Percentiles rank a stretch among this genome's conserved stretches.
Conservation (phyloP, 2,329 filamentous ascomycete genomes). For the Penicillium sp. region DNA sequence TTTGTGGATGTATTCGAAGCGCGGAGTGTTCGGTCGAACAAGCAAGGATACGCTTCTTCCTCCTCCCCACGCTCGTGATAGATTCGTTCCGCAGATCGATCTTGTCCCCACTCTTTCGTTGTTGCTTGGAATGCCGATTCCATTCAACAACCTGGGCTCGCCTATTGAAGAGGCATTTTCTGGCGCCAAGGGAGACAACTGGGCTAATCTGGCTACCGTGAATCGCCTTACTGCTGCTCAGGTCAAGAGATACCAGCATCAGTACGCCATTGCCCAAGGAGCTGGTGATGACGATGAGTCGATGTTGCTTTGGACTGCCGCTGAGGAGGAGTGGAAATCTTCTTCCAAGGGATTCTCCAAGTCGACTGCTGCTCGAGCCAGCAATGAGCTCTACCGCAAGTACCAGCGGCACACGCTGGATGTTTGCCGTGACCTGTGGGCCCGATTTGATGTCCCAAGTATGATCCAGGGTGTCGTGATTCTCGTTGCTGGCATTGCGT, state of each 20-base stretch:
- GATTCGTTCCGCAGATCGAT: constrained; percentile 81
- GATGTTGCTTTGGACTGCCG: constrained; percentile 60
- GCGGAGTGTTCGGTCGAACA: constrained; percentile 77
- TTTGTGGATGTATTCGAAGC: constrained; percentile 97
- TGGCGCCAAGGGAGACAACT: constrained; percentile 67
- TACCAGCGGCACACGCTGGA: constrained; percentile 79
- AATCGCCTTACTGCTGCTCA: constrained; percentile 78
- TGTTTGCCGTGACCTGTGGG: constrained; percentile 84
- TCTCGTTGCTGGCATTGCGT: constrained; percentile 65
- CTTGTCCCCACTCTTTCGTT: constrained; percentile 89
- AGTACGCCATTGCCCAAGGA: constrained; percentile 74
- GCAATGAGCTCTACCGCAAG: constrained; percentile 61
- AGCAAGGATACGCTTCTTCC: constrained; percentile 59
- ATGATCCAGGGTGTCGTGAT: constrained; percentile 80
- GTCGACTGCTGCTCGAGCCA: constrained; percentile 40
- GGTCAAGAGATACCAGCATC: constrained; percentile 82
- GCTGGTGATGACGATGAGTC: constrained; percentile 63
- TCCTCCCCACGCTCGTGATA: constrained; percentile 69
- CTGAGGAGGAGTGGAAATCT: constrained; percentile 56
- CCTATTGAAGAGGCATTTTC: constrained; percentile 94
- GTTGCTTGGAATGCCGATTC: constrained; percentile 86
- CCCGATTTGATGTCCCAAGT: constrained; percentile 81
- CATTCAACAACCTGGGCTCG: constrained; percentile 90
- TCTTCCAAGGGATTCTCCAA: constrained; percentile 44
- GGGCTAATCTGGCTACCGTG: constrained; percentile 74